A percentile compares a stretch with the other conserved stretches of the same genome.
phyloP scores from a whole-genome alignment of 257 asterid genomes.

The Penstemon davidsonii region DNA sequence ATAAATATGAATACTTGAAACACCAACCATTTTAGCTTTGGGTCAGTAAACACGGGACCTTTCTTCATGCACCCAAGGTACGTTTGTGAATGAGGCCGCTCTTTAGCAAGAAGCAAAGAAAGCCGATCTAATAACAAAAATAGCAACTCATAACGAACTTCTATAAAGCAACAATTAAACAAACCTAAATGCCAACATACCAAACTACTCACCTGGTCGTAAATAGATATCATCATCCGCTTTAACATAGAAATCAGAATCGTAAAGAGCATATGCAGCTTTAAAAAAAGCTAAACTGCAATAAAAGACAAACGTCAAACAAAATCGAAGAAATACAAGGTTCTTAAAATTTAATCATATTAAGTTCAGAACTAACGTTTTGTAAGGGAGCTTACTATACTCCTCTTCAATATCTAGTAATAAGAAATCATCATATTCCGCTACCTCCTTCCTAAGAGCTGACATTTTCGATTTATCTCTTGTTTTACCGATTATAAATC shows the following conservation, averaged over 20 bases:
- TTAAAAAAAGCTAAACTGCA: constrained; percentile 90
- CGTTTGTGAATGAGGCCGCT: constrained; percentile 89
- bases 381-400: constrained; percentile 98
- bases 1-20: constrained; percentile 15
- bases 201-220: constrained; percentile 70
- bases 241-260: constrained; percentile 91
- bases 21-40: constrained; percentile 92
- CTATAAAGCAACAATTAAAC: not conserved
- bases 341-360: not conserved
- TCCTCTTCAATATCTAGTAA: constrained; percentile 92
- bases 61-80: constrained; percentile 99
- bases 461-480: constrained; percentile 75
- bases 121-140: constrained; percentile 68
- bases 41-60: constrained; percentile 94
- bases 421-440: constrained; percentile 86
- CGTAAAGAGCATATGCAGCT: constrained; percentile 95
- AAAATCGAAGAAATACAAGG: not conserved
- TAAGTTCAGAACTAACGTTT: constrained; percentile 76
- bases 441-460: constrained; percentile 78
- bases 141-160: constrained; percentile 25
- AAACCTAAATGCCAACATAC: constrained; percentile 20
- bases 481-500: constrained; percentile 88
- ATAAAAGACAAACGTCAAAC: constrained; percentile 11
- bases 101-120: constrained; percentile 91
- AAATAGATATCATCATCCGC: constrained; percentile 97